These are phyloP conservation scores for Tritrichomonas foetus DNA, from an alignment of 208 protist species.

Conservation along the genomic window DNA sequence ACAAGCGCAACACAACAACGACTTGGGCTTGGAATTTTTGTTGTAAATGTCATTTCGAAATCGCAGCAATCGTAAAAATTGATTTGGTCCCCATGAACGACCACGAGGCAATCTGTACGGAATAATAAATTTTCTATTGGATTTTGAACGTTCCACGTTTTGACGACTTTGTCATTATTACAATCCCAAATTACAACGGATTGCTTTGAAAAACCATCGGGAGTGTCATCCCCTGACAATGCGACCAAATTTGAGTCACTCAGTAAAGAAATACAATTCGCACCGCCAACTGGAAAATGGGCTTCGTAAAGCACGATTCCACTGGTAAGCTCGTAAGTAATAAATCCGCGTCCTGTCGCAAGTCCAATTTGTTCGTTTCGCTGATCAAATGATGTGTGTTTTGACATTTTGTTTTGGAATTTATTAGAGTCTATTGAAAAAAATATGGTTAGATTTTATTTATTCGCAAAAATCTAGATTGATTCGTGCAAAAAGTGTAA, in stretches of 20 bases:
- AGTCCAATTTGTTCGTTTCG: neutral
- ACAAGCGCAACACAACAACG: neutral
- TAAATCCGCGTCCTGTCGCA: neutral
- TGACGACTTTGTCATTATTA: neutral
- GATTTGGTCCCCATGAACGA: neutral
- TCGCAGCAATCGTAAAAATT: neutral
- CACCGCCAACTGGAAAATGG: conserved; percentile 19
- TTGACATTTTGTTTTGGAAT: too few species aligned
- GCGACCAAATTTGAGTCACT: neutral
- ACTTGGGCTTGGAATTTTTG: neutral
- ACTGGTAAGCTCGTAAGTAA: neutral
- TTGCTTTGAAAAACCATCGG: neutral
- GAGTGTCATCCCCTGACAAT: neutral
- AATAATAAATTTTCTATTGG: neutral
- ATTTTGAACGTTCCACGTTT: neutral
- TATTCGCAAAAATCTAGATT: too few species aligned
- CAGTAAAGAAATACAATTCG: neutral
- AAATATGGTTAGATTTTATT: too few species aligned
- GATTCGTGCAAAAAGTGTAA: too few species aligned
- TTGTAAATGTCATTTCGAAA: neutral
- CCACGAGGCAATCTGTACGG: neutral
- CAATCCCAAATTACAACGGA: conserved; percentile 17
- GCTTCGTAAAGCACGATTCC: neutral
- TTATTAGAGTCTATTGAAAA: too few species aligned
- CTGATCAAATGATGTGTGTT: neutral